Evolutionary conservation across 176 grass and related monocot genomes (phyloP).

Genomic region (Eremochloa ophiuroides): DNA sequence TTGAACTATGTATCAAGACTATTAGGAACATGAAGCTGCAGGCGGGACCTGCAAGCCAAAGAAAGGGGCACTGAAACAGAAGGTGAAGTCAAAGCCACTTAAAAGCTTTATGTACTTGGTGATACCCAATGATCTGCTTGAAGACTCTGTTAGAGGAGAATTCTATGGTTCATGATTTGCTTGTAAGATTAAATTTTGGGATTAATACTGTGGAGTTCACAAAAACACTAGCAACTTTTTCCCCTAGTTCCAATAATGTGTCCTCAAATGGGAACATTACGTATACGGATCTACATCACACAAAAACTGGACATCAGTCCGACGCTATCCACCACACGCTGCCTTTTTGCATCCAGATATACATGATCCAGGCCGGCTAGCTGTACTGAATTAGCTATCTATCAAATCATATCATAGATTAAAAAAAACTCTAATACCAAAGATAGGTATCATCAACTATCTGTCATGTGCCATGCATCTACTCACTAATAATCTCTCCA

Average conservation of each 20-base stretch:
- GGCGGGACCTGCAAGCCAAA: too few relatives aligned
- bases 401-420: not conserved
- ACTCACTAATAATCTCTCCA: not conserved
- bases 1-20: too few relatives aligned
- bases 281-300: not conserved
- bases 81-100: too few relatives aligned
- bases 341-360: not conserved
- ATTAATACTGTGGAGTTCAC: too few relatives aligned
- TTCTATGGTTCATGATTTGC: too few relatives aligned
- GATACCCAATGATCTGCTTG: too few relatives aligned
- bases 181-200: too few relatives aligned
- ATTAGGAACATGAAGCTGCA: too few relatives aligned
- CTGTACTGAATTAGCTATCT: not conserved
- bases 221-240: not conserved
- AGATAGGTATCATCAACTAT: not conserved
- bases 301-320: not conserved
- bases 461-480: not conserved
- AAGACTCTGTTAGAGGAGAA: too few relatives aligned
- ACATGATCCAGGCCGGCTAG: not conserved
- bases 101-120: too few relatives aligned
- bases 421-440: not conserved
- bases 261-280: not conserved
- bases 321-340: not conserved
- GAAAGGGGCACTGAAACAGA: too few relatives aligned
- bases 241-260: not conserved